Conservation (phyloP, 164 flowering plant species). For the Magnolia officinalis region DNA sequence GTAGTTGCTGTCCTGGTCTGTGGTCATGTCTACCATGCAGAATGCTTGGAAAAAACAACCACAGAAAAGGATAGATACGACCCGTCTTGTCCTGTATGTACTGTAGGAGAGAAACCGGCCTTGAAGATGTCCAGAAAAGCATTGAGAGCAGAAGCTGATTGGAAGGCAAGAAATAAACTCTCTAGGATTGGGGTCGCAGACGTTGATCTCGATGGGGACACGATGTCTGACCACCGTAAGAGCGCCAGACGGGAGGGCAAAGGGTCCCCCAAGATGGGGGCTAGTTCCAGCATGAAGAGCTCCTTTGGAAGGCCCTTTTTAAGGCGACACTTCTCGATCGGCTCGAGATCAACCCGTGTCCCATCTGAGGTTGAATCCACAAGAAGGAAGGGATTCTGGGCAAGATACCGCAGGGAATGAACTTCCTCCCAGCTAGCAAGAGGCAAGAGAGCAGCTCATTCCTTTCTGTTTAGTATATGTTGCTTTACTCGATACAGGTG, state of each 20-base stretch:
- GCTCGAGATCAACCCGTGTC: slow-evolving; percentile 45
- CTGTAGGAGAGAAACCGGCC: slow-evolving; percentile 55
- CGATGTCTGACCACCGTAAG: slow-evolving; percentile 24
- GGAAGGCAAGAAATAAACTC: slow-evolving; percentile 42
- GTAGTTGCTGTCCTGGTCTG: slow-evolving; percentile 75
- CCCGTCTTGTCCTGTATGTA: slow-evolving; percentile 79
- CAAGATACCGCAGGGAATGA: slow-evolving; percentile 51
- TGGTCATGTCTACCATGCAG: slow-evolving; percentile 91
- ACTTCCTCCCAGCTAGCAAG: slow-evolving; percentile 6
- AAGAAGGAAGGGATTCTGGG: slow-evolving; percentile 68
- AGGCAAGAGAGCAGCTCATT: slow-evolving; percentile 13
- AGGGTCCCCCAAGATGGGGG: slow-evolving; percentile 37
- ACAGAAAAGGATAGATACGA: slow-evolving; percentile 59
- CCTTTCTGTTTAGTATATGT: neutral
- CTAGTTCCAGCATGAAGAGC: slow-evolving; percentile 53
- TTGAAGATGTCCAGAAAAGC: slow-evolving; percentile 49
- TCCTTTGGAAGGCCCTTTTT: slow-evolving; percentile 63
- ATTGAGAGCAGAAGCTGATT: slow-evolving; percentile 49
- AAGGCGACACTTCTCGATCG: slow-evolving; percentile 70
- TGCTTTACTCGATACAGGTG: neutral
- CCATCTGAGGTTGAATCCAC: slow-evolving; percentile 41
- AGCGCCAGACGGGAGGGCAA: slow-evolving; percentile 31
- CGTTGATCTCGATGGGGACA: slow-evolving; percentile 5
- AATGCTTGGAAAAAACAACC: slow-evolving; percentile 76
- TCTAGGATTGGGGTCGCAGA: slow-evolving; percentile 59